A percentile compares a stretch with the other conserved stretches of the same genome.
Conservation (phyloP, 345 rosid genomes). For the Euphorbia pulcherrima region DNA sequence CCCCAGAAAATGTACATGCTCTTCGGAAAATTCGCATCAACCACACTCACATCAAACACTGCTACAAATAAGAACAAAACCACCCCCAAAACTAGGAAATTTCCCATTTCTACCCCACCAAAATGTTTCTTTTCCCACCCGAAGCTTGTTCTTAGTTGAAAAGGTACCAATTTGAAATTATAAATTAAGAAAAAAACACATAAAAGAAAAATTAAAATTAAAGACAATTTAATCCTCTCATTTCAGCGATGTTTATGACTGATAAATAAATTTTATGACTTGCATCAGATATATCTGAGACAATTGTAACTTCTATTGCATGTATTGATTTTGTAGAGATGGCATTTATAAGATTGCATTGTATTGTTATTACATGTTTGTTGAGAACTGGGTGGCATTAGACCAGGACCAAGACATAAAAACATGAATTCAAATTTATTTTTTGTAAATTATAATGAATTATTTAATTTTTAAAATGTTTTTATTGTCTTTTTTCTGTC, state of each 20-base stretch:
- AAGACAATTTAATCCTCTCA: neutral
- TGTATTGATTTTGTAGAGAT: too few relatives aligned
- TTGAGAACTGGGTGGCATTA: neutral
- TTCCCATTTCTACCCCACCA: slow-evolving; percentile 36
- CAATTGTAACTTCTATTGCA: too few relatives aligned
- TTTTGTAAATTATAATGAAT: too few relatives aligned
- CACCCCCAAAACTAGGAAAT: slow-evolving; percentile 21
- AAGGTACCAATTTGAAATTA: neutral
- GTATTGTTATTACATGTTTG: neutral
- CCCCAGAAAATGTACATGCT: slow-evolving; percentile 68
- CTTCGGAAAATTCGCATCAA: slow-evolving; percentile 43
- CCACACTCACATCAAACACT: slow-evolving; percentile 33
- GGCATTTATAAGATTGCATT: neutral
- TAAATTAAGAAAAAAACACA: neutral
- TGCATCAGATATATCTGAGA: neutral
- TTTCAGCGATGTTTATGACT: neutral
- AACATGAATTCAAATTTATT: neutral
- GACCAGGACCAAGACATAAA: neutral
- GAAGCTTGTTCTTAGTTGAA: slow-evolving; percentile 4
- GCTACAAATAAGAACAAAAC: slow-evolving; percentile 29
- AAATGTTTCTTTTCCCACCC: neutral
- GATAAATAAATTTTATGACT: neutral
- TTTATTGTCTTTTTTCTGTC: too few relatives aligned
- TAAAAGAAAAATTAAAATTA: neutral
- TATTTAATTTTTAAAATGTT: too few relatives aligned